These are phyloP conservation scores for Trichoderma gamsii DNA, from an alignment of 495 filamentous ascomycete genomes.

Conservation along the genomic window DNA sequence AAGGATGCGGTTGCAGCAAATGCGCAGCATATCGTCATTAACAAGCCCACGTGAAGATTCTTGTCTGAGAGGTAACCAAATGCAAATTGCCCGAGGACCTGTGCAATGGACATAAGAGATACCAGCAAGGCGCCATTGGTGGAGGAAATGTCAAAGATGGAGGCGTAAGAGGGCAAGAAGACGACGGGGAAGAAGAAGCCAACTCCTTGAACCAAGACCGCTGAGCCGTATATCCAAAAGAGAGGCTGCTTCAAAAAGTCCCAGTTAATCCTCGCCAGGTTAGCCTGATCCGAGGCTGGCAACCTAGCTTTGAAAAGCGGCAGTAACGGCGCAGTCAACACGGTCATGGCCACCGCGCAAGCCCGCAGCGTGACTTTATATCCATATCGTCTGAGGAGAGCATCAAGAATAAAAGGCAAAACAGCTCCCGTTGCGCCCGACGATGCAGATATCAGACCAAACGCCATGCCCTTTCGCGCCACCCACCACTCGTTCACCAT, in stretches of 20 bases:
- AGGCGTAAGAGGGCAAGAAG: conserved; percentile 31
- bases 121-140: conserved; percentile 28
- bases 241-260: conserved; percentile 23
- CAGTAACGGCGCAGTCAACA: conserved; percentile 28
- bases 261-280: conserved; percentile 19
- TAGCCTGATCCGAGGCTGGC: conserved; percentile 20
- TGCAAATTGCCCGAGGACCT: conserved; percentile 29
- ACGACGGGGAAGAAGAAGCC: conserved; percentile 32
- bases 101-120: conserved; percentile 27
- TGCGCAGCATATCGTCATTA: background rate
- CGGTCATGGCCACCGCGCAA: conserved; percentile 28
- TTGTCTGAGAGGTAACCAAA: conserved; percentile 33
- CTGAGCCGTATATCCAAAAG: conserved; percentile 30
- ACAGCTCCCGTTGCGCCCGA: conserved; percentile 30
- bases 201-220: conserved; percentile 28
- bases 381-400: conserved; percentile 29
- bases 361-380: conserved; percentile 34
- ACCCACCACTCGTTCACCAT: conserved; percentile 39
- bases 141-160: conserved; percentile 25
- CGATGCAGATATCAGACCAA: conserved; percentile 35
- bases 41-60: conserved; percentile 18
- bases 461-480: conserved; percentile 36
- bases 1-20: conserved; percentile 23
- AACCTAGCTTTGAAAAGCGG: conserved; percentile 29
- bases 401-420: conserved; percentile 31